Conservation (phyloP, 1,284 basidiomycete genomes). For the Cutaneotrichosporon cutaneum region DNA sequence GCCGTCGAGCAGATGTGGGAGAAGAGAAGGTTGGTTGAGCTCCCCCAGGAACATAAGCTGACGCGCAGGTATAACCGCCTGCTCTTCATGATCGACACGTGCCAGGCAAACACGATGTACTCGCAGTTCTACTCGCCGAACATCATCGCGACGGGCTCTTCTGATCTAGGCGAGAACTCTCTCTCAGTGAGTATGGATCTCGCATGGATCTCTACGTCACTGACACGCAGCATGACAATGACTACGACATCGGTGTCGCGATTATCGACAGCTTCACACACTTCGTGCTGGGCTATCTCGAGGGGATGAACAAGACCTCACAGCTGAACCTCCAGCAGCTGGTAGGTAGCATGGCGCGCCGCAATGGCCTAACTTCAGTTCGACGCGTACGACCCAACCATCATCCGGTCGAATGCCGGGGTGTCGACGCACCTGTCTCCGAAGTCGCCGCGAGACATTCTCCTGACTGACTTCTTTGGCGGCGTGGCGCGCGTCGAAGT, state of each 20-base stretch:
- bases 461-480: conserved; percentile 94
- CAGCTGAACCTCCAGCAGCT: conserved; percentile 78
- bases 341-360: conserved; percentile 58
- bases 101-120: conserved; percentile 96
- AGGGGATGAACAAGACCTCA: conserved; percentile 86
- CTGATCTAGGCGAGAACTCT: conserved; percentile 82
- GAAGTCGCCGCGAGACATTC: conserved; percentile 62
- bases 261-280: conserved; percentile 96
- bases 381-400: conserved; percentile 68
- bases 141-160: conserved; percentile 89
- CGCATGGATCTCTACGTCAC: not conserved
- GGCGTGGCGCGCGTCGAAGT: conserved; percentile 80
- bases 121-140: conserved; percentile 94
- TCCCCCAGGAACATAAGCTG: not conserved
- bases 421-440: conserved; percentile 78
- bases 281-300: conserved; percentile 85
- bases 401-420: conserved; percentile 80
- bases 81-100: conserved; percentile 98
- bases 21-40: conserved; percentile 70
- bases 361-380: conserved; percentile 60
- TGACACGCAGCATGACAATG: conserved; percentile 73
- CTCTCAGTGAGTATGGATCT: conserved; percentile 70
- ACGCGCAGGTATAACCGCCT: conserved; percentile 83
- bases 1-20: conserved; percentile 98
- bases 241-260: conserved; percentile 88